Base-by-base conservation (phyloP, 1,284 basidiomycete species). In the Clitocybe nebularis region DNA sequence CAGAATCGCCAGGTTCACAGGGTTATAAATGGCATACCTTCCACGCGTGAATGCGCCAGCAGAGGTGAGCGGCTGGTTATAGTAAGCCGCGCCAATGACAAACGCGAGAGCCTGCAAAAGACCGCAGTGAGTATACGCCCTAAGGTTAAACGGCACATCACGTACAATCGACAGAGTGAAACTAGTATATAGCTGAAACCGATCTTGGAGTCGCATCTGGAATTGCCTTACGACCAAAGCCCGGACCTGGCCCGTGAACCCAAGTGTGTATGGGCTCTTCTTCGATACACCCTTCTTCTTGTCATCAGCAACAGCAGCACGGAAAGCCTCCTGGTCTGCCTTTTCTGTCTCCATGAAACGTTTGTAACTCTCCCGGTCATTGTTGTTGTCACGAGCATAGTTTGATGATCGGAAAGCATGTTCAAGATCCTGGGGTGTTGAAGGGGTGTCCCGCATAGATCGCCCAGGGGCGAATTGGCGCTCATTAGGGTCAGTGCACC, bases 21-120 rank as follows among this genome's bases (percentile, higher is more conserved):
- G 4, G 9, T 10, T 33, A 3, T n/a, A 17, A 29, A 24, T 23
- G 20, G 44, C 43, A 16, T 45, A 66, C 64, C 63, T 59, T 50
- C 90, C 92, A 49, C 91, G 79, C 14, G 90, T 92, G 66, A 95
- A 95, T 0, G 85, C 88, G 26, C 91, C 91, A 25, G 76, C 75
- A 5, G 90, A 79, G 0, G 85, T 84, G 11, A 73, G 54, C 2
- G 89, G 86, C 22, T 88, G 74, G 42, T 87, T 77, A 54, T 81
- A 79, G 66, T 79, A 93, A 10, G 84, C 80, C 13, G 75, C 81
- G 24, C 91, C 91, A 51, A 88, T 73, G 39, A 95, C 77, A 36
- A 95, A 63, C 38, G 88, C 82, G 23, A 92, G 64, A 36, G 72
- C 43, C 64, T 67, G 51, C 60, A 64, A n/a, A n/a, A 49, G 26